These are phyloP conservation scores for Microbotryomycetes sp. DNA, from an alignment of 1,284 basidiomycete genomes.

Conservation along the genomic window DNA sequence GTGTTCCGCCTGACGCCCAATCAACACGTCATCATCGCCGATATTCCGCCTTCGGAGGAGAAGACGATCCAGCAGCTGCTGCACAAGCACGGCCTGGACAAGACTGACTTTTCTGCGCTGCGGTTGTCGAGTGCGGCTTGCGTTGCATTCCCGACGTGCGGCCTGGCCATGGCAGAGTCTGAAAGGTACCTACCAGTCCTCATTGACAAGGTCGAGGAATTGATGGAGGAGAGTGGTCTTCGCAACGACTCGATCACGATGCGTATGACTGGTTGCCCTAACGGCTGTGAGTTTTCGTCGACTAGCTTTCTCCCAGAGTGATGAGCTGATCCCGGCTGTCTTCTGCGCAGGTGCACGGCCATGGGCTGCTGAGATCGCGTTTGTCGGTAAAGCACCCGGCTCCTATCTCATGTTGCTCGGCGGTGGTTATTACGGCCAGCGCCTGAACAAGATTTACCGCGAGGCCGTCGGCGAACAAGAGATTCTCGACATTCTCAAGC, in stretches of 20 bases:
- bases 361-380: constrained; percentile 91
- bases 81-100: constrained; percentile 83
- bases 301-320: no score
- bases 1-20: constrained; percentile 79
- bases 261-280: constrained; percentile 63
- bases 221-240: constrained; percentile 86
- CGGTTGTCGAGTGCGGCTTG: constrained; percentile 77
- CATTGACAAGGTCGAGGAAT: constrained; percentile 89
- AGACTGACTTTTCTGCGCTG: constrained; percentile 70
- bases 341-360: constrained; percentile 67
- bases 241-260: constrained; percentile 91
- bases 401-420: constrained; percentile 92
- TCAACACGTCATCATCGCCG: constrained; percentile 87
- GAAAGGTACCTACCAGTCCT: constrained; percentile 93
- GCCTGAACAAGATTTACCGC: constrained; percentile 45
- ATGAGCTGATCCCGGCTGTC: background rate
- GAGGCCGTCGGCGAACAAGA: constrained; percentile 90
- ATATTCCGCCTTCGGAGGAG: constrained; percentile 57
- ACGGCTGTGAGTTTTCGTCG: constrained; percentile 35
- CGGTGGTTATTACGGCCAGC: constrained; percentile 86
- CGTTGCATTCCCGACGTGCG: constrained; percentile 96
- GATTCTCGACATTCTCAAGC: constrained; percentile 78
- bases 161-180: constrained; percentile 90
- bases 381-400: constrained; percentile 93
- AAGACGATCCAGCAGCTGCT: constrained; percentile 63